phyloP scores from a whole-genome alignment of 192 early-diverging fungal species.

The Chytriomyces sp. region DNA sequence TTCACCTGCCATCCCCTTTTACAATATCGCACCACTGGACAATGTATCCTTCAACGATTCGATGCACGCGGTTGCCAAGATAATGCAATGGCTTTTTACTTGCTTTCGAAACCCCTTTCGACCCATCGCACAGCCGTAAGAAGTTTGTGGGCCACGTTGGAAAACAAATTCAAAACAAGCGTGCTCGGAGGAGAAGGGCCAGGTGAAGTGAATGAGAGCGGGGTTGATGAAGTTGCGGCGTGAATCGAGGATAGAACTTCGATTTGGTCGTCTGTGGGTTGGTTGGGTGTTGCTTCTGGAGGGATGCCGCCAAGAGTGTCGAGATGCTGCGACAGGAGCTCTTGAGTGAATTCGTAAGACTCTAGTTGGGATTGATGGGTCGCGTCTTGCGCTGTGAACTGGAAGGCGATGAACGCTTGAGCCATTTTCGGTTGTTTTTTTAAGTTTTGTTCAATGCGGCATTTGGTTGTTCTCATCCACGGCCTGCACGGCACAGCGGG shows the following conservation, averaged over 20 bases:
- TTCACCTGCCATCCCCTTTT: slow-evolving; percentile 42
- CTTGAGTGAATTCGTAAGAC: not conserved
- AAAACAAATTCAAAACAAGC: slow-evolving; percentile 66
- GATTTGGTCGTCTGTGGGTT: not conserved
- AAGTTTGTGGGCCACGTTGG: slow-evolving; percentile 68
- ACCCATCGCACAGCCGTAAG: slow-evolving; percentile 85
- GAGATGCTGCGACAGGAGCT: not conserved
- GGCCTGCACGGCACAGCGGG: slow-evolving; percentile 3
- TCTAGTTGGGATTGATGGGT: not conserved
- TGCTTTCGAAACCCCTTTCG: slow-evolving; percentile 68
- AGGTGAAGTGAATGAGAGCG: slow-evolving; percentile 13
- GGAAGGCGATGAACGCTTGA: slow-evolving; percentile 4
- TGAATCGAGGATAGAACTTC: slow-evolving; percentile 1
- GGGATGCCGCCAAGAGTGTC: not conserved
- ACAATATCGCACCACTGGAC: slow-evolving; percentile 79
- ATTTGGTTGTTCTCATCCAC: slow-evolving; percentile 20
- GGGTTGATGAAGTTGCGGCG: slow-evolving; percentile 3
- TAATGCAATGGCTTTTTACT: slow-evolving; percentile 78
- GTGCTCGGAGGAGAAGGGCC: slow-evolving; percentile 63
- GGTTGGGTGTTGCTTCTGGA: not conserved
- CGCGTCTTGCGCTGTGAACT: not conserved
- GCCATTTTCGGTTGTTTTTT: too few relatives aligned
- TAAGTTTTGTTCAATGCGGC: not conserved
- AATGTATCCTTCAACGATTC: slow-evolving; percentile 84
- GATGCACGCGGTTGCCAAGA: slow-evolving; percentile 61